Evolutionary conservation across 2,329 filamentous ascomycete genomes (phyloP).

Genomic region (Aspergillus aculeatus): DNA sequence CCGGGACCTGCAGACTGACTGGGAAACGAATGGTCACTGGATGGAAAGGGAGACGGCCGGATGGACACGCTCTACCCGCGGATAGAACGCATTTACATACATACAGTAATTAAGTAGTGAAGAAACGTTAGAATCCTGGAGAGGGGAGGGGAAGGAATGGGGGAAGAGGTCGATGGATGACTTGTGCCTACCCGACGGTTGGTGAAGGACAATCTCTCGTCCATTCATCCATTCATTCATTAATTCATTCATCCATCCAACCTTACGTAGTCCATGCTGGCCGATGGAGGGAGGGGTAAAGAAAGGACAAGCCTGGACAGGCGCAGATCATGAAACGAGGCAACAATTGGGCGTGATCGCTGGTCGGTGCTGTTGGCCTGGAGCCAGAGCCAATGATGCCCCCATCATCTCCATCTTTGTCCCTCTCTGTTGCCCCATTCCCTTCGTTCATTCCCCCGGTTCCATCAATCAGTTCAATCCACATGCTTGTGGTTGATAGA

Average conservation of each 20-base stretch:
- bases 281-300: conserved; percentile 25
- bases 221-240: neutral
- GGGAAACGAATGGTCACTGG: neutral
- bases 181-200: neutral
- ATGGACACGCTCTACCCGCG: conserved; percentile 1
- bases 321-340: conserved; percentile 29
- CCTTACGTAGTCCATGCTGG: conserved; percentile 21
- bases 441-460: neutral
- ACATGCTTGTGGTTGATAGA: neutral
- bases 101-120: too few relatives aligned
- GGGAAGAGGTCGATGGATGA: neutral
- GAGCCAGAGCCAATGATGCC: conserved; percentile 4
- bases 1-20: conserved; percentile 13
- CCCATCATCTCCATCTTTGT: neutral
- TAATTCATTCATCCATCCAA: neutral
- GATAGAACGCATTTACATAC: conserved; percentile 2
- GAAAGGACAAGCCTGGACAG: conserved; percentile 23
- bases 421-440: neutral
- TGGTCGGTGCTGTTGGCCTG: conserved; percentile 15
- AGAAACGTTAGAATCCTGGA: neutral
- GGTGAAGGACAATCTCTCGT: neutral
- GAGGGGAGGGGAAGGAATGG: neutral
- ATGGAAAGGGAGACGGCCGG: neutral
- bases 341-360: conserved; percentile 25
- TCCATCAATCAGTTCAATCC: neutral